Evolutionary conservation across 1,139 yeast genomes (phyloP), one percentile per base, ranked within the genome.

Genomic region (Suhomyces bolitotheri): DNA sequence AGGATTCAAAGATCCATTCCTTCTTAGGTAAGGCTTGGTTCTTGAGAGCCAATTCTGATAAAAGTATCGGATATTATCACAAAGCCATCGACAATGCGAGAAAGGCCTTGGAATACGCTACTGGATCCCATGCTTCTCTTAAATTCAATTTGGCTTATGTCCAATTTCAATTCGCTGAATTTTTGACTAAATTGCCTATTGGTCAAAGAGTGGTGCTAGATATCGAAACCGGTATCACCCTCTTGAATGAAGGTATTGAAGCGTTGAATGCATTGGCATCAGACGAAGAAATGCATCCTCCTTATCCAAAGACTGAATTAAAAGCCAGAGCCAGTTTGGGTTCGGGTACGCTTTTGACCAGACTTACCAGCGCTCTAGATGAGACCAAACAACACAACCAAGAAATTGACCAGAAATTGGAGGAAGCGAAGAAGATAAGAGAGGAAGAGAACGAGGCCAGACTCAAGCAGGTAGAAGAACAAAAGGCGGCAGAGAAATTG

Each of bases 11-110:
- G 52, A 70, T 88, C 23, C 63, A 82, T 46, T 77, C 88, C 12
- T 73, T 86, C 47, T 72, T 92, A 41, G 97, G 96, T 24, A 77
- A 94, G 45, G 92, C 95, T 2, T 92, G 97, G 97, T 80, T 82
- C 46, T 75, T 82, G 16, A 77, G 97, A 54, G 98, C 92, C 7
- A 60, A 73, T 38, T 66, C 71, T 22, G 96, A 89, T 47, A 78
- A 78, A 57, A 82, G 76, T 37, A 56, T 83, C 33, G 74, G 66
- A 6, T 80, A 73, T 40, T 75, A 82, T 39, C 66, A 73, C 33
- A 78, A 73, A 38, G 78, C 96, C 0, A 66, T 88, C 37, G 79
- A 76, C 24, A 79, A 76, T 47, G 74, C 88, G 10, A 66, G 73
- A 47, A 65, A 69, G 45, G 89, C 96, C 0, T 64, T 77, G 31